Percentiles rank a stretch among this genome's conserved stretches.
Evolutionary conservation across 2,329 filamentous ascomycete genomes (phyloP).

Genomic region (Sporothrix euskadiensis): DNA sequence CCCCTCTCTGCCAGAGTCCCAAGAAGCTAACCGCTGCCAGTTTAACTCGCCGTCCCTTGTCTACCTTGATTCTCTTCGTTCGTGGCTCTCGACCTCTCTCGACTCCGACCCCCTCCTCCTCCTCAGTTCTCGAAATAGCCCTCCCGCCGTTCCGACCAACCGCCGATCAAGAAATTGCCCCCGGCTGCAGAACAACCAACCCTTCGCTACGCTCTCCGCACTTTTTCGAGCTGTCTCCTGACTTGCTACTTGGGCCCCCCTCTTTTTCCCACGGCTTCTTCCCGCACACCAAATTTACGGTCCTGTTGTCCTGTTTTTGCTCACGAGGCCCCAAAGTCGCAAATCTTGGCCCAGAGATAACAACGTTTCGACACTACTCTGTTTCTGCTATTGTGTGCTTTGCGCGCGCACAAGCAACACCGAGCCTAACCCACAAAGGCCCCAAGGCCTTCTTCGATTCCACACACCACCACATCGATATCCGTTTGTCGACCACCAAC

Average conservation of each 20-base stretch:
- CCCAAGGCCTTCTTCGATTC: background rate
- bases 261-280: background rate
- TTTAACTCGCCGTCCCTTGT: conserved; percentile 2
- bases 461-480: background rate
- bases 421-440: conserved; percentile 8
- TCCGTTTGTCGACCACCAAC: background rate
- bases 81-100: background rate
- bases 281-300: background rate
- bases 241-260: background rate
- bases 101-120: background rate
- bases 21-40: conserved; percentile 19
- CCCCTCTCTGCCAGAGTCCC: background rate
- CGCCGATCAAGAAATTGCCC: background rate
- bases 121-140: background rate
- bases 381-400: no score
- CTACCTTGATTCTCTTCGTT: background rate
- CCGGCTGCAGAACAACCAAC: conserved; percentile 12
- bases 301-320: background rate
- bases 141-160: conserved; percentile 6
- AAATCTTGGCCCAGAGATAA: conserved; percentile 13
- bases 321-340: background rate
- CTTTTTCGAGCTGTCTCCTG: conserved; percentile 12
- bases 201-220: conserved; percentile 4
- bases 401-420: background rate
- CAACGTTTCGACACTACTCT: background rate